Conservation (phyloP, 371 early-diverging fungal species). For the Thermomucor indicae-seudaticae region DNA sequence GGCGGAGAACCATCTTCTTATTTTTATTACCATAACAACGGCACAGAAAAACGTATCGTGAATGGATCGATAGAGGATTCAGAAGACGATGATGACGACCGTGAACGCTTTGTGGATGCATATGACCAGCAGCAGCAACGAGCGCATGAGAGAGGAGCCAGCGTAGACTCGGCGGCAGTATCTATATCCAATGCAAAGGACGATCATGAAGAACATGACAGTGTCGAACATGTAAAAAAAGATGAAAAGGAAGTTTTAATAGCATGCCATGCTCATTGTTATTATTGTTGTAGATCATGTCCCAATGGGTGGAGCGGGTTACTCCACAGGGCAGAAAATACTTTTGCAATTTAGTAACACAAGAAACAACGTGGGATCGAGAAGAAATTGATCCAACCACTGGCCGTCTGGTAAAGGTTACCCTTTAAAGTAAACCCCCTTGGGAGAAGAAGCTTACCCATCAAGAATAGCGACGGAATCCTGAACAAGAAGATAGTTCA, state of each 20-base stretch:
- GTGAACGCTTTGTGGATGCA: too few relatives aligned
- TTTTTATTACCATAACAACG: slow-evolving; percentile 6
- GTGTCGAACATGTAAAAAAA: too few relatives aligned
- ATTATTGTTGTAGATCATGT: slow-evolving; percentile 24
- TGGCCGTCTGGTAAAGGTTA: slow-evolving; percentile 10
- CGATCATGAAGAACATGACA: too few relatives aligned
- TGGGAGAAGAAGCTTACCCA: too few relatives aligned
- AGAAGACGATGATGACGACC: slow-evolving; percentile 6
- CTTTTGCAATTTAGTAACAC: slow-evolving; percentile 72
- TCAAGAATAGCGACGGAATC: too few relatives aligned
- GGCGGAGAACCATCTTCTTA: background rate
- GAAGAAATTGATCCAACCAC: slow-evolving; percentile 14
- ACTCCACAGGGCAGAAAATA: slow-evolving; percentile 61
- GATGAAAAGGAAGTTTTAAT: too few relatives aligned
- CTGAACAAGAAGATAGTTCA: background rate
- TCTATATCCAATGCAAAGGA: too few relatives aligned
- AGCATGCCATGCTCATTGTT: slow-evolving; percentile 5
- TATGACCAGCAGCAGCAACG: too few relatives aligned
- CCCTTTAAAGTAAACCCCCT: background rate
- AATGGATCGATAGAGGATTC: slow-evolving; percentile 7
- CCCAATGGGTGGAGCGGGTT: slow-evolving; percentile 54
- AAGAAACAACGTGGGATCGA: slow-evolving; percentile 64
- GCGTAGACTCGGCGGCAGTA: too few relatives aligned
- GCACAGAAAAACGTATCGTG: slow-evolving; percentile 2
- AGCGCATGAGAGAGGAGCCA: too few relatives aligned